A percentile compares a stretch with the other conserved stretches of the same genome.
phyloP scores from a whole-genome alignment of 2,329 filamentous ascomycete species.

The Nothomitra cinnamomea region DNA sequence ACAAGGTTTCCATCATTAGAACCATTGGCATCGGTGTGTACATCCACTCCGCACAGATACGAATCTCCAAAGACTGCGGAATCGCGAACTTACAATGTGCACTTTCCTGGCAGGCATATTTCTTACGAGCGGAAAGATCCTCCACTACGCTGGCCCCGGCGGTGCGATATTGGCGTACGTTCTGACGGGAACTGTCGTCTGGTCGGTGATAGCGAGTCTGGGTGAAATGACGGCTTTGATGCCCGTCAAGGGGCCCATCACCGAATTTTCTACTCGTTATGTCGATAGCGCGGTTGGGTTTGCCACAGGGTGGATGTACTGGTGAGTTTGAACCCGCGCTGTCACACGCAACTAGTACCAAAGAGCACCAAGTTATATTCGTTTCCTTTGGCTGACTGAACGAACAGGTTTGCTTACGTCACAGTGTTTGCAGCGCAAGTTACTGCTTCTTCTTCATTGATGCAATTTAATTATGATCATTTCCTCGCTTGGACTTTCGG shows the following conservation, averaged over 20 bases:
- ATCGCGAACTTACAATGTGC: neutral
- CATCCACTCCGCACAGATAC: neutral
- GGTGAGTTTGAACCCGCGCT: constrained; percentile 13
- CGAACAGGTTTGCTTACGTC: constrained; percentile 22
- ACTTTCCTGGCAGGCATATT: constrained; percentile 20
- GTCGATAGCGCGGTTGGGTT: constrained; percentile 23
- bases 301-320: constrained; percentile 25
- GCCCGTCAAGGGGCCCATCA: constrained; percentile 24
- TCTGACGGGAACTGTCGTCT: constrained; percentile 27
- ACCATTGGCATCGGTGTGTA: constrained; percentile 1
- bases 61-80: neutral
- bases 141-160: constrained; percentile 25
- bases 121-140: constrained; percentile 23
- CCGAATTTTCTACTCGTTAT: constrained; percentile 24
- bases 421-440: constrained; percentile 22
- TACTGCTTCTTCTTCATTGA: constrained; percentile 20
- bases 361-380: constrained; percentile 1
- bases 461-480: constrained; percentile 23
- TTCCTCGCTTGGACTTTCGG: constrained; percentile 18
- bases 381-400: neutral
- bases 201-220: constrained; percentile 21
- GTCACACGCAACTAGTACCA: too few species aligned
- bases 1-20: neutral
- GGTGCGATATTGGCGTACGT: constrained; percentile 25
- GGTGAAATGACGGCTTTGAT: constrained; percentile 25